These are phyloP conservation scores for Picea engelmannii DNA, from an alignment of 83 land plant genomes.

Conservation along the genomic window DNA sequence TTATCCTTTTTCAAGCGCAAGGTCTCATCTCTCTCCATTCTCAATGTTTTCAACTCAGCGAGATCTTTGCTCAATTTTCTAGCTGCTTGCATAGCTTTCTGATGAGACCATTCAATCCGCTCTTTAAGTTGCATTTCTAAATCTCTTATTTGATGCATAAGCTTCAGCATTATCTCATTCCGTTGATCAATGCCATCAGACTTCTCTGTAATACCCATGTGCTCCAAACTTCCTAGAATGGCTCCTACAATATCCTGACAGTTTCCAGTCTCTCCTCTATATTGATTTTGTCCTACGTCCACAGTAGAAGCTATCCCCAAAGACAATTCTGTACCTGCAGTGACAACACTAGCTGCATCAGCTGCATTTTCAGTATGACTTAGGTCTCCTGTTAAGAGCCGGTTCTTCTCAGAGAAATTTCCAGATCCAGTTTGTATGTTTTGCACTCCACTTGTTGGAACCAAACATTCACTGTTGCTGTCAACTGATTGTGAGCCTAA, in stretches of 20 bases:
- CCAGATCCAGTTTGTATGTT: neutral
- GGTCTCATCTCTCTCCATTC: slow-evolving; percentile 76
- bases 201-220: slow-evolving; percentile 20
- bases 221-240: slow-evolving; percentile 8
- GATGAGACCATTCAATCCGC: slow-evolving; percentile 74
- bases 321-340: neutral
- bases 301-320: neutral
- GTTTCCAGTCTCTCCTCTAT: slow-evolving; percentile 2
- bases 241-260: neutral
- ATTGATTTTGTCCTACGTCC: neutral
- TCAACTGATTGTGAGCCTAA: neutral
- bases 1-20: slow-evolving; percentile 61
- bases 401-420: neutral
- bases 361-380: neutral
- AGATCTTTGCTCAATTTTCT: slow-evolving; percentile 68
- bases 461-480: neutral
- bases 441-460: neutral
- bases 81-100: slow-evolving; percentile 84
- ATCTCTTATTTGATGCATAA: slow-evolving; percentile 57
- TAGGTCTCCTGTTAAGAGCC: neutral
- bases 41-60: slow-evolving; percentile 58
- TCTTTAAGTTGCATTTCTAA: slow-evolving; percentile 68
- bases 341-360: neutral
- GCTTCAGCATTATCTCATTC: slow-evolving; percentile 48
- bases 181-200: slow-evolving; percentile 30